Conservation (phyloP, 2,329 filamentous ascomycete species). For the Ophiocordyceps camponoti-leonardi region DNA sequence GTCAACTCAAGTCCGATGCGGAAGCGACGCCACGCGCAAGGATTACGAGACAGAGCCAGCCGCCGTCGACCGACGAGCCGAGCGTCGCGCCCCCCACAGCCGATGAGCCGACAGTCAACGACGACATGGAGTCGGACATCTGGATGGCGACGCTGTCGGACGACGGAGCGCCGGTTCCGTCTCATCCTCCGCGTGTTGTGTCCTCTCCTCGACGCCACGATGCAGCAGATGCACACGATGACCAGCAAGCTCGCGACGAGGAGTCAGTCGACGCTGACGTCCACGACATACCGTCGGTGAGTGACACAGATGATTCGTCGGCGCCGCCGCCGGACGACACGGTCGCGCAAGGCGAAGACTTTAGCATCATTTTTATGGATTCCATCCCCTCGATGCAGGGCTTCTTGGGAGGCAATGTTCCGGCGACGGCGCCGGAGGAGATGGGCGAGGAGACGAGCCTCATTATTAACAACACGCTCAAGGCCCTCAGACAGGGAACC, state of each 20-base stretch:
- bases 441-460: slow-evolving; percentile 38
- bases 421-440: slow-evolving; percentile 20
- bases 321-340: slow-evolving; percentile 18
- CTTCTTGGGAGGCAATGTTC: slow-evolving; percentile 16
- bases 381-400: slow-evolving; percentile 33
- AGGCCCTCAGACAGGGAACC: slow-evolving; percentile 24
- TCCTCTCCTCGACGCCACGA: too few species aligned
- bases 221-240: neutral
- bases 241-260: too few species aligned
- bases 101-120: slow-evolving; percentile 1
- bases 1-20: neutral
- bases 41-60: slow-evolving; percentile 8
- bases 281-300: neutral
- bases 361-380: slow-evolving; percentile 42
- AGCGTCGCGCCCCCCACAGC: slow-evolving; percentile 8
- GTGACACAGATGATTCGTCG: neutral
- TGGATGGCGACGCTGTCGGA: slow-evolving; percentile 26
- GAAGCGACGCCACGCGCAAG: slow-evolving; percentile 10
- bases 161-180: slow-evolving; percentile 16
- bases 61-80: slow-evolving; percentile 14
- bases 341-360: slow-evolving; percentile 32
- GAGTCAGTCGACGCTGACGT: neutral
- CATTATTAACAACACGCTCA: slow-evolving; percentile 37
- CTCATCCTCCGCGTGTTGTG: neutral
- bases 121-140: slow-evolving; percentile 21